Evolutionary conservation across 768 basidiomycete species (phyloP).

Genomic region (Amanita thiersii): DNA sequence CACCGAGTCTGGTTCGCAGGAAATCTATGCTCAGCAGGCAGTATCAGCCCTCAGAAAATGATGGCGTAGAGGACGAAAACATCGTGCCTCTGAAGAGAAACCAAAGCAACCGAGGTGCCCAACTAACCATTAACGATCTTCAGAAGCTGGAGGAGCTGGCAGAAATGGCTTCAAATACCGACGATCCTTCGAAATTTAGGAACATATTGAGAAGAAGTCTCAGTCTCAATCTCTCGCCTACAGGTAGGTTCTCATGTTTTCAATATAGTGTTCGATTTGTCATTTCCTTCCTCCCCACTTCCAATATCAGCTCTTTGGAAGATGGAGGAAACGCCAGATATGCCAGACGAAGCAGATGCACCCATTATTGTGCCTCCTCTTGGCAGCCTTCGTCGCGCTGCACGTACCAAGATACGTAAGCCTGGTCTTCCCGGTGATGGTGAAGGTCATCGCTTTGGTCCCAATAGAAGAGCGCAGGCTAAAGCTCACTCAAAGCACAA

Average conservation of each 20-base stretch:
- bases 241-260: conserved; percentile 50
- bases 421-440: conserved; percentile 67
- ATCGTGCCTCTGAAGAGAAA: conserved; percentile 63
- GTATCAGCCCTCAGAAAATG: conserved; percentile 76
- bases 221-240: conserved; percentile 78
- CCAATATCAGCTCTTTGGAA: conserved; percentile 55
- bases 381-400: conserved; percentile 84
- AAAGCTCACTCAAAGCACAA: conserved; percentile 19
- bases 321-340: conserved; percentile 60
- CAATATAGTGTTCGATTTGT: conserved; percentile 8
- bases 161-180: conserved; percentile 78
- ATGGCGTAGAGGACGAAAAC: conserved; percentile 62
- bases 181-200: conserved; percentile 75
- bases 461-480: conserved; percentile 31
- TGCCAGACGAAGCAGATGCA: conserved; percentile 77
- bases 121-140: conserved; percentile 89
- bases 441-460: conserved; percentile 74
- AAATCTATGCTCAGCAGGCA: conserved; percentile 93
- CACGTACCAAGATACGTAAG: conserved; percentile 95
- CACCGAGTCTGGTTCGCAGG: conserved; percentile 63
- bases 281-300: conserved; percentile 13
- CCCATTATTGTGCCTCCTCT: conserved; percentile 88
- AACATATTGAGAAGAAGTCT: conserved; percentile 78
- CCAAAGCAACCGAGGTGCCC: conserved; percentile 66
- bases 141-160: conserved; percentile 91